Conservation (phyloP, 768 basidiomycete species). For the Phylloporus scabripes region DNA sequence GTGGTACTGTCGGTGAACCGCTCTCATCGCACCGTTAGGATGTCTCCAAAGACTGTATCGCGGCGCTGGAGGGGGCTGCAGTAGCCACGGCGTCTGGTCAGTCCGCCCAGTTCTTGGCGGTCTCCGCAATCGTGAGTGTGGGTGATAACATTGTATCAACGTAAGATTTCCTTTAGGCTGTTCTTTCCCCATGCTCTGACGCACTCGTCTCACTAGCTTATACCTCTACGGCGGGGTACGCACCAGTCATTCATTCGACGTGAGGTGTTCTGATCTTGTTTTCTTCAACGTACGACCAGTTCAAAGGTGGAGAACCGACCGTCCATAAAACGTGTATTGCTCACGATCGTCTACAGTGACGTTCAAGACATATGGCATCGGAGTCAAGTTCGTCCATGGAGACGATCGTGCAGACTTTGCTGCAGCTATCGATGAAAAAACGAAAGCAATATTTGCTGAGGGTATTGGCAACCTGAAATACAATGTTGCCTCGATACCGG, state of each 20-base stretch:
- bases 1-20: neutral
- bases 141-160: constrained; percentile 67
- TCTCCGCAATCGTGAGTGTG: constrained; percentile 42
- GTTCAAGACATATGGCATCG: constrained; percentile 51
- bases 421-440: constrained; percentile 45
- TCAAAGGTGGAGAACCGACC: constrained; percentile 42
- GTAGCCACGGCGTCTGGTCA: constrained; percentile 55
- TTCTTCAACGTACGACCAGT: constrained; percentile 51
- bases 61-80: constrained; percentile 61
- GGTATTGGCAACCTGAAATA: constrained; percentile 60
- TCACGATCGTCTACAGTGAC: constrained; percentile 33
- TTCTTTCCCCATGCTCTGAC: neutral
- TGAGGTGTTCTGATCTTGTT: neutral
- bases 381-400: constrained; percentile 47
- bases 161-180: constrained; percentile 28
- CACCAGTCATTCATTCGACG: neutral
- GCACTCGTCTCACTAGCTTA: constrained; percentile 28
- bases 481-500: constrained; percentile 50
- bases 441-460: constrained; percentile 56
- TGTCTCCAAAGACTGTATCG: constrained; percentile 60
- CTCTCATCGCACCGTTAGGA: constrained; percentile 36
- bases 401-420: constrained; percentile 44
- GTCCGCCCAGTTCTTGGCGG: constrained; percentile 56
- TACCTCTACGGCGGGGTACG: constrained; percentile 57
- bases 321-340: neutral